Conservation (phyloP, 176 grass and related monocot species). For the Tillandsia leiboldiana region DNA sequence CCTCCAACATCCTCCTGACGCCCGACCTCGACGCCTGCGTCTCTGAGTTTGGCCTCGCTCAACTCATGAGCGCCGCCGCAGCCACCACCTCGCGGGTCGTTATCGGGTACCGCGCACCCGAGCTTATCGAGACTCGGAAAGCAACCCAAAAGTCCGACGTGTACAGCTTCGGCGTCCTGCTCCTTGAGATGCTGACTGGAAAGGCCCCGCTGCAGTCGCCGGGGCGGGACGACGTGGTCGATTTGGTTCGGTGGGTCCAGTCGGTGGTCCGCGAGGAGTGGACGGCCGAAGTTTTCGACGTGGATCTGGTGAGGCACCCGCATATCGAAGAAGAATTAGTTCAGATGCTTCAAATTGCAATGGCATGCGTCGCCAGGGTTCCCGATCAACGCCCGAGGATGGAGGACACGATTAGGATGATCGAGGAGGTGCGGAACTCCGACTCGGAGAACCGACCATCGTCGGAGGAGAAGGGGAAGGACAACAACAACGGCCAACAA, state of each 20-base stretch:
- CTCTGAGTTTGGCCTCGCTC: conserved; percentile 73
- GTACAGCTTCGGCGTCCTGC: conserved; percentile 80
- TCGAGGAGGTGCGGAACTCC: conserved; percentile 40
- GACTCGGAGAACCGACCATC: conserved; percentile 46
- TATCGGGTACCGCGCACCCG: conserved; percentile 70
- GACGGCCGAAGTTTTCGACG: conserved; percentile 88
- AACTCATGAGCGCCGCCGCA: conserved; percentile 48
- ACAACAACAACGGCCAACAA: conserved; percentile 1
- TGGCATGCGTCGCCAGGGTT: conserved; percentile 46
- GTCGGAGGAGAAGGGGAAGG: conserved; percentile 39
- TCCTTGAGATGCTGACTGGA: conserved; percentile 89
- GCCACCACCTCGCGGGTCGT: conserved; percentile 33
- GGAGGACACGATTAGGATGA: conserved; percentile 78
- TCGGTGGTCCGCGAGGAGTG: conserved; percentile 93
- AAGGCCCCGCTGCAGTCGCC: conserved; percentile 82
- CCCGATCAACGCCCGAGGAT: conserved; percentile 73
- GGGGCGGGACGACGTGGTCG: conserved; percentile 30
- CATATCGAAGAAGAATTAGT: conserved; percentile 95
- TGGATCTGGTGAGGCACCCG: conserved; percentile 53
- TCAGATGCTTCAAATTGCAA: conserved; percentile 85
- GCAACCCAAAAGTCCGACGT: conserved; percentile 78
- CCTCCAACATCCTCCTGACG: conserved; percentile 72
- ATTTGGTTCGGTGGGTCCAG: conserved; percentile 84
- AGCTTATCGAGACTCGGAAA: conserved; percentile 69
- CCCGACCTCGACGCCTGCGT: conserved; percentile 43